Base-by-base conservation (phyloP, 805 yeast species). In the Candida gorgasii region DNA sequence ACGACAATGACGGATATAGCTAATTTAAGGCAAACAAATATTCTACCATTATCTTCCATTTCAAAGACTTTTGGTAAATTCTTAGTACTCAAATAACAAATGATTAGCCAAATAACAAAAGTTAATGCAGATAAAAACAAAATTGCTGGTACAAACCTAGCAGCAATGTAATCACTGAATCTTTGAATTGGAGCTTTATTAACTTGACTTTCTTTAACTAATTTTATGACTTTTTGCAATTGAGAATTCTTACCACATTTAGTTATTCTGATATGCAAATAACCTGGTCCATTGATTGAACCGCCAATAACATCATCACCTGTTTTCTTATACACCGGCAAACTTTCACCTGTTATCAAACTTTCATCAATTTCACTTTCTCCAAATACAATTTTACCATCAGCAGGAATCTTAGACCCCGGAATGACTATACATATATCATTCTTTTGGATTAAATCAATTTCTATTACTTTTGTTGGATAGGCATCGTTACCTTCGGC, bases 1-100 rank as follows among this genome's bases (percentile, higher is more conserved):
- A 93, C 97, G 8, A 93, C 97, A 49, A 95, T 79, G 4, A 93
- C 99, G 5, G 95, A 82, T 19, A 93, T 92, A 5, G 95, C 84
- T 35, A 90, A 75, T 54, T 86, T 82, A 43, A 95, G 62, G 57
- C 92, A 84, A 4, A 78, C 78, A 59, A 79, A 82, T 49, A 81
- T 72, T 40, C 75, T 74, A 8, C 89, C 87, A 49, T 77, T 76
- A 14, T 58, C 62, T 7, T 62, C 69, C 32, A 60, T 62, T 13
- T 58, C 52, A 55, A 83, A 82, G 8, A 76, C 67, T 2, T 53
- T 58, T 2, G 89, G 89, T 18, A 70, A 57, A 6, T 52, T 57
- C 7, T 40, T 36, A 23, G 51, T 45, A 31, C 51, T 46, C 5
- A 42, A 35, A 45, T 50, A 54, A 53, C 70, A 61, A 32, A 69